Evolutionary conservation across 345 rosid genomes (phyloP), one percentile per base, ranked within the genome.

Genomic region (Barbarea vulgaris): DNA sequence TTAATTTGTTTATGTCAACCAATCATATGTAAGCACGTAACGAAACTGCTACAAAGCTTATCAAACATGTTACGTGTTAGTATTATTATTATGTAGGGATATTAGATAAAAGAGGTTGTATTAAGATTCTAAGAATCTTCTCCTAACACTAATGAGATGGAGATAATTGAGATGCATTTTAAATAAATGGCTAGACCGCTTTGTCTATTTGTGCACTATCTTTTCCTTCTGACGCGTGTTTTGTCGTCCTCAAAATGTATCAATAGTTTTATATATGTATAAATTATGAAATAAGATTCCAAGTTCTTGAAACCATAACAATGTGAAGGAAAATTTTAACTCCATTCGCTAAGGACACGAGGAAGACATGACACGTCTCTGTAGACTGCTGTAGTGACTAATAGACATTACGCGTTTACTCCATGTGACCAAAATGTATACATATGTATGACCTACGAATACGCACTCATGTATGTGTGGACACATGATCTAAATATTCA

Each of bases 71-170:
- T 66, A 59, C 41, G 70, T 72, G 53, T 18, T 50, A 60, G 64
- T 72, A 58, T 64, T 72, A 58, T 64, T 72, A 55, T 70, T 64
- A 37, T 64, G 72, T 64, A 77, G 47, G 54, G 30, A 25, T 64
- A 59, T 57, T 53, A 41, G 53, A 69, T 52, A 37, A 28, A 68
- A 27, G 53, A 52, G 15, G 64, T 51, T 78, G 78, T 66, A 73
- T 33, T 77, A 31, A 73, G 78, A 78, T 78, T 72, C 73, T 58
- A 78, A 65, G 81, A 71, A 72, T 72, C 77, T 78, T 72, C 69
- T 66, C 57, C 70, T 50, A 65, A 72, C 69, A 31, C 67, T 65
- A 64, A 65, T 64, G 77, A 48, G 76, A 62, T 66, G 62, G 76
- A 77, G 77, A 30, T 70, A 47, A 56, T 55, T 47, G 61, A 71